Evolutionary conservation across 768 basidiomycete genomes (phyloP).

Genomic region (Amanita pallidorosea): DNA sequence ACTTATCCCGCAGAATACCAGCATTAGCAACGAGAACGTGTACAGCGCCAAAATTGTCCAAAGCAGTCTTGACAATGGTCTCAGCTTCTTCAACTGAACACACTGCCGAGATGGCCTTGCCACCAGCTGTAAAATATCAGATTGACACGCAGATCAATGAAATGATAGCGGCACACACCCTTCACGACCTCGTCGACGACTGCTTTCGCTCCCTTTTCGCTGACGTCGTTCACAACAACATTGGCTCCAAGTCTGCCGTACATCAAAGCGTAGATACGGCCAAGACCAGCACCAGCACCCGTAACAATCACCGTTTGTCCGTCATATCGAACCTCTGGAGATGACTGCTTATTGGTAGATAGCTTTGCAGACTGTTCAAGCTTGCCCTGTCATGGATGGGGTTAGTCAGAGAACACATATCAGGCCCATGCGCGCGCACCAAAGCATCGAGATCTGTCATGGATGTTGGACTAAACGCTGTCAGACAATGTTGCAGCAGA

Average conservation of each 20-base stretch:
- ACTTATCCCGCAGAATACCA: constrained; percentile 89
- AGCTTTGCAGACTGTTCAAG: constrained; percentile 55
- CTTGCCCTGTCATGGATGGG: constrained; percentile 29
- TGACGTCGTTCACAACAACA: constrained; percentile 93
- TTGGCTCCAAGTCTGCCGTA: constrained; percentile 91
- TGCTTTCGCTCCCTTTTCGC: constrained; percentile 67
- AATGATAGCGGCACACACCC: constrained; percentile 29
- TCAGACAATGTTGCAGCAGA: not conserved
- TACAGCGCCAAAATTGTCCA: constrained; percentile 81
- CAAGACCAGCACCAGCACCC: constrained; percentile 91
- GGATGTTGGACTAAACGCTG: constrained; percentile 43
- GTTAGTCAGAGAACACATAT: not conserved
- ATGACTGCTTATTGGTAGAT: constrained; percentile 58
- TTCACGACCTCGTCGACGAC: constrained; percentile 84
- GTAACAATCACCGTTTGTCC: constrained; percentile 91
- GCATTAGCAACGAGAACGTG: constrained; percentile 91
- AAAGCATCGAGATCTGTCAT: constrained; percentile 51
- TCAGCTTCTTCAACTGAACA: constrained; percentile 92
- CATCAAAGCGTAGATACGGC: constrained; percentile 86
- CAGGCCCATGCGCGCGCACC: constrained; percentile 21
- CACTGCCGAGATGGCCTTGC: constrained; percentile 74
- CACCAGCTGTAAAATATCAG: constrained; percentile 49
- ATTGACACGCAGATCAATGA: not conserved
- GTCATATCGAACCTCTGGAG: constrained; percentile 68
- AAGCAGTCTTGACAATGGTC: constrained; percentile 72